Evolutionary conservation across 2,329 filamentous ascomycete species (phyloP).

Genomic region (Paracoccidioides brasiliensis): DNA sequence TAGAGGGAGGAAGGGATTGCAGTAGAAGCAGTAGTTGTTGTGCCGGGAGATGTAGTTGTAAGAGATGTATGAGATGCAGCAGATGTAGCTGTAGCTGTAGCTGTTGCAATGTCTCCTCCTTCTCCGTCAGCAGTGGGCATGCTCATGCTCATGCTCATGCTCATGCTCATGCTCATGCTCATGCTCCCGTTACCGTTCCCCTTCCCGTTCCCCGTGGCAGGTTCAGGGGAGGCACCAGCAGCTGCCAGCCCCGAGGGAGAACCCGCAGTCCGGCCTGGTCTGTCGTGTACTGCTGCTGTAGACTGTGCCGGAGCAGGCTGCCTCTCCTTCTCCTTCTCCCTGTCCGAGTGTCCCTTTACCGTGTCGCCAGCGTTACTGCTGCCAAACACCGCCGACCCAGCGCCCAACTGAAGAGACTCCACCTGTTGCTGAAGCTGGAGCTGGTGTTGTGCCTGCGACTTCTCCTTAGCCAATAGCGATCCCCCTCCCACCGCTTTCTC

Average conservation of each 20-base stretch:
- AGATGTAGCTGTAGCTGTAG: neutral
- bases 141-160: neutral
- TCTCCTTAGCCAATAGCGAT: no score
- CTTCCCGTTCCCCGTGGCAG: no score
- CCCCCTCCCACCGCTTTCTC: no score
- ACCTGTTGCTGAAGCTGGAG: no score
- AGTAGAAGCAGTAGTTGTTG: neutral
- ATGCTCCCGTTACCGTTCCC: neutral
- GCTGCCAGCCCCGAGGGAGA: neutral
- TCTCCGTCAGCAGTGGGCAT: no score
- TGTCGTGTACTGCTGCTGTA: neutral
- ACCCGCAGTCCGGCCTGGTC: neutral
- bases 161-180: neutral
- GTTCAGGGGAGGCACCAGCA: neutral
- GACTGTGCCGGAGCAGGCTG: neutral
- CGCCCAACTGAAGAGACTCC: no score
- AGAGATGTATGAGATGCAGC: neutral
- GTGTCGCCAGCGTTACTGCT: no score
- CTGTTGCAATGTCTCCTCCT: neutral
- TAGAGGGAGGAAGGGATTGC: slow-evolving; percentile 43
- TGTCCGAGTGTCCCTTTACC: neutral
- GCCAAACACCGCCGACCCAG: no score
- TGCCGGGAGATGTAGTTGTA: neutral
- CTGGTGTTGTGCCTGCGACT: no score
- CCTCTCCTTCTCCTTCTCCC: neutral